Evolutionary conservation across 192 early-diverging fungal species (phyloP), one percentile per base, ranked within the genome.

Genomic region (Gonapodya sp.): DNA sequence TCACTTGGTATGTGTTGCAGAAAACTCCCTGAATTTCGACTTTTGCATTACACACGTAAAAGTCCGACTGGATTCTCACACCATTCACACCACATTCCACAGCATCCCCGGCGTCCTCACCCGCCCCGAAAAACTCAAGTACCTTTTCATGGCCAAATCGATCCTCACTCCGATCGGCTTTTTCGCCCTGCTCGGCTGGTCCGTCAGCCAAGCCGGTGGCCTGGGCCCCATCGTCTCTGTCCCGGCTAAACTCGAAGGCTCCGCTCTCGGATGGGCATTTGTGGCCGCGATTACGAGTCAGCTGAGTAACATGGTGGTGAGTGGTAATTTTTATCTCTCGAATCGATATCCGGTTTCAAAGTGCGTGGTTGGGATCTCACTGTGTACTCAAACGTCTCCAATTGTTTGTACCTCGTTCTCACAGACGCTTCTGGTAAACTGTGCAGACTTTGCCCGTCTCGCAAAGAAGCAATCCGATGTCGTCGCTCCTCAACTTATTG

Each of bases 251-350:
- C 46, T 64, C 8, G 46, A 64, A 24, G 46, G 46, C 46, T 64
- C 46, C 8, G 24, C 8, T 8, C 46, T 64, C 24, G 46, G 46
- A 16, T 64, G 46, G 46, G 46, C 46, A 8, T 64, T 64, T 24
- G 24, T 64, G 8, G 8, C 24, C 46, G 46, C 46, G 24, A 64
- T 64, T 24, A 64, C 46, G 46, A 16, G 8, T 24, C 46, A 64
- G 46, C 46, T 64, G 8, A 64, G 46, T 64, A 64, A 64, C 46
- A 64, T 64, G 46, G 46, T 64, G 46, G 46, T 64, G 46, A 64
- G 46, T 64, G 8, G n/a, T n/a, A n/a, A n/a, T n/a, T n/a, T n/a
- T n/a, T n/a, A n/a, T n/a, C n/a, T n/a, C n/a, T n/a, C n/a, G n/a
- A n/a, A n/a, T n/a, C n/a, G n/a, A n/a, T n/a, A n/a, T n/a, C n/a